These are phyloP conservation scores for Lachnellula occidentalis DNA, from an alignment of 2,329 filamentous ascomycete species.

Conservation along the genomic window DNA sequence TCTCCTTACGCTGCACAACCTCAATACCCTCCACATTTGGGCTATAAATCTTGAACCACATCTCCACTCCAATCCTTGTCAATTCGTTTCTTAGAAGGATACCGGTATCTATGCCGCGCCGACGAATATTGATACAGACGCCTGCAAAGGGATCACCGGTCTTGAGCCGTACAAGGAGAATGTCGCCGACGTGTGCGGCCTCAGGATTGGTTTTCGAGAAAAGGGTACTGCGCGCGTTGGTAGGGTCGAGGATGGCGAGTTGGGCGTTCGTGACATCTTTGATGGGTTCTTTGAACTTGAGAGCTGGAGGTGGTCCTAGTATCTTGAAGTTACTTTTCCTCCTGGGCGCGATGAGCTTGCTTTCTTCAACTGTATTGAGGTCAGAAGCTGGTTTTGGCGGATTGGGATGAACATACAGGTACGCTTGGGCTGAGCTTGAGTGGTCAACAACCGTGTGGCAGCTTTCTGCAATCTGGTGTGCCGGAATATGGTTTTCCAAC, in stretches of 20 bases:
- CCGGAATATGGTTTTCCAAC: conserved; percentile 61
- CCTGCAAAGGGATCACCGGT: conserved; percentile 86
- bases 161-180: conserved; percentile 81
- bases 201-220: conserved; percentile 76
- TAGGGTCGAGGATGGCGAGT: conserved; percentile 73
- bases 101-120: conserved; percentile 82
- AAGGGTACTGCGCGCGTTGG: conserved; percentile 72
- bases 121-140: conserved; percentile 79
- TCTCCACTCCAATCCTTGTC: conserved; percentile 83
- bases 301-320: conserved; percentile 49
- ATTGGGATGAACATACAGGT: conserved; percentile 18
- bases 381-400: conserved; percentile 8
- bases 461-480: conserved; percentile 47
- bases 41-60: conserved; percentile 95
- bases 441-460: conserved; percentile 43
- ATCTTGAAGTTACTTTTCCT: conserved; percentile 34
- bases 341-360: conserved; percentile 26
- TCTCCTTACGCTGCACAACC: conserved; percentile 79
- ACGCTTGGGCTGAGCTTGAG: conserved; percentile 39
- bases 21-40: conserved; percentile 88
- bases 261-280: conserved; percentile 61
- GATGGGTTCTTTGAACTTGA: conserved; percentile 62
- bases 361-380: conserved; percentile 32
- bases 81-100: conserved; percentile 82
- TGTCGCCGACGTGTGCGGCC: conserved; percentile 77